These are phyloP conservation scores for Microdochium bolleyi DNA, from an alignment of 2,329 filamentous ascomycete species.

Conservation along the genomic window DNA sequence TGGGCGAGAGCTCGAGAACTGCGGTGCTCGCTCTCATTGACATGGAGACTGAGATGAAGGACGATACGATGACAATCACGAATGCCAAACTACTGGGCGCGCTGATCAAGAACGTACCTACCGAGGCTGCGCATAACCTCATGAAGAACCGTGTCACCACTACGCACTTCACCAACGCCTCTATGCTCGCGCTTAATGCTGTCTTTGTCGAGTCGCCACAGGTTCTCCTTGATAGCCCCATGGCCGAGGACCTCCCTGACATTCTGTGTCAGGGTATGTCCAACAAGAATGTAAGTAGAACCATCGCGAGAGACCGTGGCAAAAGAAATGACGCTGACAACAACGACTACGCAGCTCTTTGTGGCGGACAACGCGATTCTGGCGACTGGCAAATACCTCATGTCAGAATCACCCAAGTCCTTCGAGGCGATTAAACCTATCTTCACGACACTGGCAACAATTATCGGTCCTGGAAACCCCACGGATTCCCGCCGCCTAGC, in stretches of 20 bases:
- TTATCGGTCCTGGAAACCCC: conserved; percentile 70
- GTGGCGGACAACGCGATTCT: conserved; percentile 84
- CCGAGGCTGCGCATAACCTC: conserved; percentile 53
- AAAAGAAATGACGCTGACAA: conserved; percentile 6
- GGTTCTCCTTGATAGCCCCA: conserved; percentile 54
- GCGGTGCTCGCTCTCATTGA: conserved; percentile 89
- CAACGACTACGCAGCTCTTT: conserved; percentile 48
- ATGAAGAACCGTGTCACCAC: conserved; percentile 72
- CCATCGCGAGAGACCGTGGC: conserved; percentile 2
- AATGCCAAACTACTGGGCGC: conserved; percentile 86
- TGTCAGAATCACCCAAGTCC: conserved; percentile 58
- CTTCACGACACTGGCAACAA: conserved; percentile 67
- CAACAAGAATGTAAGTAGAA: conserved; percentile 60
- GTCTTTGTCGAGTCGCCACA: conserved; percentile 74
- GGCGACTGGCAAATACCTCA: conserved; percentile 83
- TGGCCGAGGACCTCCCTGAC: conserved; percentile 68
- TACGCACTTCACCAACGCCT: conserved; percentile 66
- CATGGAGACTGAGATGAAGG: conserved; percentile 66
- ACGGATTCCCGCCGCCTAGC: conserved; percentile 79
- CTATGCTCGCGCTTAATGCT: conserved; percentile 81
- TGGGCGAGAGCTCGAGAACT: conserved; percentile 82
- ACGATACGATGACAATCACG: conserved; percentile 75
- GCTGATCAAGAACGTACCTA: conserved; percentile 76
- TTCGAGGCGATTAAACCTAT: conserved; percentile 74
- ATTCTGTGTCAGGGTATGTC: conserved; percentile 73